Conservation (phyloP, 169 alveolate species). For the Ichthyophthirius multifiliis region DNA sequence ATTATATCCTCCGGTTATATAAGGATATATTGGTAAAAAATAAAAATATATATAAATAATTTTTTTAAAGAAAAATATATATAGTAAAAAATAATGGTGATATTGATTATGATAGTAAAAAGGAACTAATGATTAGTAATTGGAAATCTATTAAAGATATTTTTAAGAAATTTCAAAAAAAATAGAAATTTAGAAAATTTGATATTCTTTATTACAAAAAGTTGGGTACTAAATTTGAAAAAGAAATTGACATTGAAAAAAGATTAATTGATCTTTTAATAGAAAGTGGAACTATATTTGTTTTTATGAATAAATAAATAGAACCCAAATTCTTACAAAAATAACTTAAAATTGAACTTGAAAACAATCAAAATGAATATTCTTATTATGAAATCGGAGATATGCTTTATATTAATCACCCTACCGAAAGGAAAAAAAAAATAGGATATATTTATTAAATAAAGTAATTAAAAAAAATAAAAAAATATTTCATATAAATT, state of each 20-base stretch:
- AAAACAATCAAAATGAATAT: no score
- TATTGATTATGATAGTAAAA: neutral
- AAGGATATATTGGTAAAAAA: neutral
- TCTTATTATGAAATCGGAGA: conserved; percentile 8
- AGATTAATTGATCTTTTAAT: neutral
- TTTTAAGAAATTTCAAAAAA: neutral
- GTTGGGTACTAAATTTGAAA: neutral
- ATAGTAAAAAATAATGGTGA: neutral
- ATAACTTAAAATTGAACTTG: neutral
- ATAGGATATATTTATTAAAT: neutral
- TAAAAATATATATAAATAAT: neutral
- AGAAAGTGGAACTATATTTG: neutral
- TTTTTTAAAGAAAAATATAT: neutral
- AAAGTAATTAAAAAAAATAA: neutral
- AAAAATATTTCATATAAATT: no score
- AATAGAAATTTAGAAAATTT: neutral
- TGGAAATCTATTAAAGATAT: neutral
- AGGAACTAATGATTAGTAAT: neutral
- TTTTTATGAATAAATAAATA: neutral
- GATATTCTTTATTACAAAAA: neutral
- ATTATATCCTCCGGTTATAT: neutral
- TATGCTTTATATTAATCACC: neutral
- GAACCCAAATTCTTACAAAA: neutral
- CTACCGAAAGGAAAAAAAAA: neutral
- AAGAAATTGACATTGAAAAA: neutral